A percentile compares a stretch with the other conserved stretches of the same genome.
phyloP scores from a whole-genome alignment of 371 early-diverging fungal species.

The Syncephalastrum sp. region DNA sequence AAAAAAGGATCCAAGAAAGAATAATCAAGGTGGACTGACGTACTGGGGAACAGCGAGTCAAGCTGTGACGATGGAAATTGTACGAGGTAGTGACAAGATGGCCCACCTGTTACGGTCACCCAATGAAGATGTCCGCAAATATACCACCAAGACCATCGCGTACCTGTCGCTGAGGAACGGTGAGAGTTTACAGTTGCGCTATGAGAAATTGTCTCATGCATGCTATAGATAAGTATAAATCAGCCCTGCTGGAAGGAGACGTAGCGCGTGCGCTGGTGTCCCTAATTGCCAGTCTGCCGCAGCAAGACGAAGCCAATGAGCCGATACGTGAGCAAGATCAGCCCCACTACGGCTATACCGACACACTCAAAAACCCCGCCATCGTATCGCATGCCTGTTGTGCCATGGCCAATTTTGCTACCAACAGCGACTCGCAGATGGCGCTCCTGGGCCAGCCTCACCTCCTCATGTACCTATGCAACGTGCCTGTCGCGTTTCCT shows the following conservation, averaged over 20 bases:
- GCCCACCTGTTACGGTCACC: slow-evolving; percentile 29
- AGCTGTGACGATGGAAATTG: slow-evolving; percentile 23
- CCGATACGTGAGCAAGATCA: slow-evolving; percentile 15
- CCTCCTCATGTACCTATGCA: slow-evolving; percentile 43
- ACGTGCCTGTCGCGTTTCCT: slow-evolving; percentile 30
- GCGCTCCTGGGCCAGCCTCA: slow-evolving; percentile 51
- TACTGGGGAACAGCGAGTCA: too few species aligned
- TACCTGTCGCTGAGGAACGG: slow-evolving; percentile 59
- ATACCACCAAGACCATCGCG: slow-evolving; percentile 59
- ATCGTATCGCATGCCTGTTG: slow-evolving; percentile 60
- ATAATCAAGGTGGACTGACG: too few species aligned
- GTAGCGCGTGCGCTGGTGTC: slow-evolving; percentile 48
- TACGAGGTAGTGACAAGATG: slow-evolving; percentile 30
- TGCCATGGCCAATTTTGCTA: slow-evolving; percentile 64
- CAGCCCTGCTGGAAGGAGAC: slow-evolving; percentile 46
- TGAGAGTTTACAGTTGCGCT: slow-evolving; percentile 10
- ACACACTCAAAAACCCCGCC: slow-evolving; percentile 23
- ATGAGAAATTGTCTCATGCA: background rate
- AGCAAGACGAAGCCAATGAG: slow-evolving; percentile 2
- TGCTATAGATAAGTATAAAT: slow-evolving; percentile 50
- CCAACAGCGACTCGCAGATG: slow-evolving; percentile 60
- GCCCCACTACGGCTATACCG: slow-evolving; percentile 8
- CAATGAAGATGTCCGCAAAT: slow-evolving; percentile 48
- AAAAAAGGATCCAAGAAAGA: background rate
- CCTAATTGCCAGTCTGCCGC: slow-evolving; percentile 30